Conservation (phyloP, 345 rosid genomes). For the Turnera subulata region DNA sequence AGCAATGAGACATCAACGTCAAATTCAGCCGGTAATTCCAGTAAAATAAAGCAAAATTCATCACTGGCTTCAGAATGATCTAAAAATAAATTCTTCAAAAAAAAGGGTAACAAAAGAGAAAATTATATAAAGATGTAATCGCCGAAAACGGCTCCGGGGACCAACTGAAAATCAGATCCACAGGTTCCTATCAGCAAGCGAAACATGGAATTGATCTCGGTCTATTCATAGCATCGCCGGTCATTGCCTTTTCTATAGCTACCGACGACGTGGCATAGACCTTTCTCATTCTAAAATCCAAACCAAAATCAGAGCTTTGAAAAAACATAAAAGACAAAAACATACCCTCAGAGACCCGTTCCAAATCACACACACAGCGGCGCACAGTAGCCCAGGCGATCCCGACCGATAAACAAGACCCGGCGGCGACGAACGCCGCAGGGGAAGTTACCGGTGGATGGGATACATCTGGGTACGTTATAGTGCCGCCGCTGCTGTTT, state of each 20-base stretch:
- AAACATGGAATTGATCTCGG: constrained; percentile 41
- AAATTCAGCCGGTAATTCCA: constrained; percentile 92
- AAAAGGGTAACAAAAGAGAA: background rate
- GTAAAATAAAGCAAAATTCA: constrained; percentile 26
- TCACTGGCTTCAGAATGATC: constrained; percentile 60
- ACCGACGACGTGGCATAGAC: constrained; percentile 63
- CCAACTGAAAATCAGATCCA: constrained; percentile 28
- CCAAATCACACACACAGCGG: constrained; percentile 47
- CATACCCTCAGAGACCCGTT: constrained; percentile 60
- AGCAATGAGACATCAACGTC: constrained; percentile 44
- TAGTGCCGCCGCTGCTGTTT: constrained; percentile 24
- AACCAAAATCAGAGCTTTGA: background rate
- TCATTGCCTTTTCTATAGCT: constrained; percentile 44
- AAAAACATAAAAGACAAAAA: background rate
- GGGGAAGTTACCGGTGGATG: constrained; percentile 17
- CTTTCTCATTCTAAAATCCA: background rate
- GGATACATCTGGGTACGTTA: constrained; percentile 8
- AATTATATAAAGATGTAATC: constrained; percentile 30
- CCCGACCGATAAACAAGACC: constrained; percentile 17
- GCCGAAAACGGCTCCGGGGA: constrained; percentile 59
- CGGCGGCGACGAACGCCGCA: constrained; percentile 11
- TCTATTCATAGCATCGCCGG: constrained; percentile 59
- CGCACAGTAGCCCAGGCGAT: constrained; percentile 9
- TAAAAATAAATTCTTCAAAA: constrained; percentile 19
- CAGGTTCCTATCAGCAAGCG: constrained; percentile 66